Conservation (phyloP, 2,329 filamentous ascomycete genomes). For the Neonectria punicea region DNA sequence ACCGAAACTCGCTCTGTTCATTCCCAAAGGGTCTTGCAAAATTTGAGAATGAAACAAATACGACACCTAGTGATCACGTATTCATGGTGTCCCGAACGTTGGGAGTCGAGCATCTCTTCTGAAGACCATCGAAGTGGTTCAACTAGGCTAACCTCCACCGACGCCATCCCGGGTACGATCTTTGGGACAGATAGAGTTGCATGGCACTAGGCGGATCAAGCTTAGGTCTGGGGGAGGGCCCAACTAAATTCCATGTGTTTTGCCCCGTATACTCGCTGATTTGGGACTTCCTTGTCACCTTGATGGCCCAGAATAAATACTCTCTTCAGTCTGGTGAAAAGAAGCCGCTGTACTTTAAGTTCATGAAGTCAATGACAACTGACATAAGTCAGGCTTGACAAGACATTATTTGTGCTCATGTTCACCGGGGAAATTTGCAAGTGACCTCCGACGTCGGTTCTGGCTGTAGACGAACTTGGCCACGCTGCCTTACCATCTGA, state of each 20-base stretch:
- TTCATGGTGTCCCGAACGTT: too few species aligned
- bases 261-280: neutral
- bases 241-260: neutral
- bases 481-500: too few species aligned
- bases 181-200: neutral
- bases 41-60: neutral
- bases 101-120: neutral
- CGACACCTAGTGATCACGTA: too few species aligned
- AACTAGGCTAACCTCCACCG: neutral
- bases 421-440: neutral
- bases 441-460: neutral
- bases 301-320: too few species aligned
- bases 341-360: too few species aligned
- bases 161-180: neutral
- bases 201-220: neutral
- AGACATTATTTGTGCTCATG: too few species aligned
- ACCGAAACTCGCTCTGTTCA: too few species aligned
- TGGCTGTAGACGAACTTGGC: neutral
- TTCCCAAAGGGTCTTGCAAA: neutral
- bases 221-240: neutral
- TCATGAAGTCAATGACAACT: too few species aligned
- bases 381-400: too few species aligned
- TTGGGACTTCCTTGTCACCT: too few species aligned
- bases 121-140: neutral
- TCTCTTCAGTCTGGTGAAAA: too few species aligned